Percentiles rank a stretch among this genome's conserved stretches.
Conservation (phyloP, 164 flowering plant genomes). For the Berberis thunbergii region DNA sequence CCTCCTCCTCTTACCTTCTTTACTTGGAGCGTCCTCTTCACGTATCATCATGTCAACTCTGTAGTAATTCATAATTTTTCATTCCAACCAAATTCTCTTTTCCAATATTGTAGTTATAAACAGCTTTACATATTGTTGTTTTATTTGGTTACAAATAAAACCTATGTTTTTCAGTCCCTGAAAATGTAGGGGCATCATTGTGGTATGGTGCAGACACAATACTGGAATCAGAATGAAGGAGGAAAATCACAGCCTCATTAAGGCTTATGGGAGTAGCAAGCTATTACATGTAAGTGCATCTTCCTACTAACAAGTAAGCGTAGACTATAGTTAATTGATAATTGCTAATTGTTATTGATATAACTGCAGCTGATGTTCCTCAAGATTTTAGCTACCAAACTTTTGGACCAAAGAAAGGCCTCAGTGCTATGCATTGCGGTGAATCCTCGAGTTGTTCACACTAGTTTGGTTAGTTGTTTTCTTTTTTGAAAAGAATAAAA, state of each 20-base stretch:
- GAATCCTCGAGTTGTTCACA: slow-evolving; percentile 1
- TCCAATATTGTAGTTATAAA: background rate
- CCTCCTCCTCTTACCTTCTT: slow-evolving; percentile 26
- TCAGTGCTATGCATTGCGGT: slow-evolving; percentile 17
- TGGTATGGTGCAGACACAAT: slow-evolving; percentile 11
- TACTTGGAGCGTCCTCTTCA: slow-evolving; percentile 18
- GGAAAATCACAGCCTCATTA: slow-evolving; percentile 11
- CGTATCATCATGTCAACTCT: slow-evolving; percentile 29
- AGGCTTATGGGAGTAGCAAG: slow-evolving; percentile 22
- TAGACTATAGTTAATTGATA: too few relatives aligned
- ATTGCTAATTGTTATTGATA: too few relatives aligned
- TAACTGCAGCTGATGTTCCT: slow-evolving; percentile 24
- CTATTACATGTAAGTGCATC: slow-evolving; percentile 16
- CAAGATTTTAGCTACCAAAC: slow-evolving; percentile 19
- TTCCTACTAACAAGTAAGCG: background rate
- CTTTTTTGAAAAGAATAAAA: background rate
- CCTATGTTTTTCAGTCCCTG: background rate
- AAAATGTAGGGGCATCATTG: slow-evolving; percentile 20
- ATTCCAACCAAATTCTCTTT: background rate
- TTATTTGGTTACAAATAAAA: too few relatives aligned
- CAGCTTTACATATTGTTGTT: background rate
- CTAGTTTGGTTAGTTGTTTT: background rate
- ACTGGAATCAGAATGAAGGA: slow-evolving; percentile 18
- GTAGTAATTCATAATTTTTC: slow-evolving; percentile 12
- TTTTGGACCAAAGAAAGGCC: slow-evolving; percentile 7